A percentile compares a stretch with the other conserved stretches of the same genome.
phyloP scores from a whole-genome alignment of 805 yeast genomes.

The Brettanomyces nanus region DNA sequence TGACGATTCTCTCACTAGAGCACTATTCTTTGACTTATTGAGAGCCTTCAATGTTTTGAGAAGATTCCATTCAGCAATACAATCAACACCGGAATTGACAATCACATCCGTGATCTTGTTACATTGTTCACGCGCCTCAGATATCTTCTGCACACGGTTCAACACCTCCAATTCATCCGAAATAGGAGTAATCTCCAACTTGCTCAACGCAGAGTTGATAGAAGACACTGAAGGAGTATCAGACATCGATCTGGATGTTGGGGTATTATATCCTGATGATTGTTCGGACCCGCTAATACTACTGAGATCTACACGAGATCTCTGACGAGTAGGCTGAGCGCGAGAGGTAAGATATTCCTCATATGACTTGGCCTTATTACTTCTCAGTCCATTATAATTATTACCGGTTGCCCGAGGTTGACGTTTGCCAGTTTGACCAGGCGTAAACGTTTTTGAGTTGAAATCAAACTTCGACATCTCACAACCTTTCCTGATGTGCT shows the following conservation, averaged over 20 bases:
- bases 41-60: slow-evolving; percentile 56
- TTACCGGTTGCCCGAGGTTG: slow-evolving; percentile 3
- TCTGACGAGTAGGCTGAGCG: slow-evolving; percentile 28
- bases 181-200: slow-evolving; percentile 59
- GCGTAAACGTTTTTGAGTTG: slow-evolving; percentile 25
- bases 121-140: slow-evolving; percentile 49
- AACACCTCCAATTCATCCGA: slow-evolving; percentile 47
- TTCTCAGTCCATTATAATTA: slow-evolving; percentile 10
- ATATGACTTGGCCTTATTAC: slow-evolving; percentile 28
- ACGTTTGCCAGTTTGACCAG: slow-evolving; percentile 17
- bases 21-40: slow-evolving; percentile 63
- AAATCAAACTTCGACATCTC: slow-evolving; percentile 28
- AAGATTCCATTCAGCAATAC: slow-evolving; percentile 59
- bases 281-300: slow-evolving; percentile 1
- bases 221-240: slow-evolving; percentile 52
- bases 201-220: slow-evolving; percentile 56
- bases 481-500: too few species aligned
- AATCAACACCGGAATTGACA: slow-evolving; percentile 33
- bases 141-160: slow-evolving; percentile 40
- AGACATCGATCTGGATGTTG: slow-evolving; percentile 25
- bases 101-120: slow-evolving; percentile 45
- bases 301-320: background rate
- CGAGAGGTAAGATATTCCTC: slow-evolving; percentile 39
- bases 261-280: slow-evolving; percentile 9
- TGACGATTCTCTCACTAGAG: slow-evolving; percentile 71